Evolutionary conservation across 2,329 filamentous ascomycete genomes (phyloP).

Genomic region (Talaromyces sp.): DNA sequence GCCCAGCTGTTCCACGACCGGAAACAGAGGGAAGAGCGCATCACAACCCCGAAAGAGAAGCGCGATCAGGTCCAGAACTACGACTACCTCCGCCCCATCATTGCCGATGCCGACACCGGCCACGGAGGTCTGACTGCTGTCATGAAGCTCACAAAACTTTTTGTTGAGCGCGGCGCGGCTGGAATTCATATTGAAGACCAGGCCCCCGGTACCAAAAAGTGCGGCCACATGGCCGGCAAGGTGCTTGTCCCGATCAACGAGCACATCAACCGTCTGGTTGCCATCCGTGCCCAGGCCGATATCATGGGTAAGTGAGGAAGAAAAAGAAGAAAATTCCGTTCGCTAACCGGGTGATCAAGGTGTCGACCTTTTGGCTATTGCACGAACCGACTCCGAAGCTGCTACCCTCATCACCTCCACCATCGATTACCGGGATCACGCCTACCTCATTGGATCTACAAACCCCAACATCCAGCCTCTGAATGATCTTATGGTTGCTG

Average conservation of each 20-base stretch:
- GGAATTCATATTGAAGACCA: conserved; percentile 99
- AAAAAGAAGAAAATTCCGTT: no score
- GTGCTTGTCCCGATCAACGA: conserved; percentile 94
- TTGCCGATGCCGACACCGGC: conserved; percentile 95
- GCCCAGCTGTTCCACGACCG: conserved; percentile 99
- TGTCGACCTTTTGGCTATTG: conserved; percentile 81
- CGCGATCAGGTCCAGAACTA: conserved; percentile 71
- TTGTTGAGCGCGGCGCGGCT: conserved; percentile 91
- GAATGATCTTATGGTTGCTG: conserved; percentile 84
- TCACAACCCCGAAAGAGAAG: conserved; percentile 68
- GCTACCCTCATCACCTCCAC: conserved; percentile 95
- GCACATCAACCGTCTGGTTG: conserved; percentile 95
- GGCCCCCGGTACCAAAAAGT: conserved; percentile 98
- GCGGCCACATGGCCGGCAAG: conserved; percentile 98
- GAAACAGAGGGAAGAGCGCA: conserved; percentile 93
- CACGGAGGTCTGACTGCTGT: conserved; percentile 97
- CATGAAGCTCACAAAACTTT: conserved; percentile 99
- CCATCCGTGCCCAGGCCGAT: conserved; percentile 94
- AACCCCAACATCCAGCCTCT: conserved; percentile 81
- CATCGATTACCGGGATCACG: conserved; percentile 92
- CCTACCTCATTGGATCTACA: conserved; percentile 85
- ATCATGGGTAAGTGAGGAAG: conserved; percentile 70
- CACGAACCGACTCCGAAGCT: conserved; percentile 94
- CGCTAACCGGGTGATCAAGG: conserved; percentile 41
- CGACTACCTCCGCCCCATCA: conserved; percentile 92